phyloP scores from a whole-genome alignment of 352 stramenopile species.

The Globisporangium perplexum region DNA sequence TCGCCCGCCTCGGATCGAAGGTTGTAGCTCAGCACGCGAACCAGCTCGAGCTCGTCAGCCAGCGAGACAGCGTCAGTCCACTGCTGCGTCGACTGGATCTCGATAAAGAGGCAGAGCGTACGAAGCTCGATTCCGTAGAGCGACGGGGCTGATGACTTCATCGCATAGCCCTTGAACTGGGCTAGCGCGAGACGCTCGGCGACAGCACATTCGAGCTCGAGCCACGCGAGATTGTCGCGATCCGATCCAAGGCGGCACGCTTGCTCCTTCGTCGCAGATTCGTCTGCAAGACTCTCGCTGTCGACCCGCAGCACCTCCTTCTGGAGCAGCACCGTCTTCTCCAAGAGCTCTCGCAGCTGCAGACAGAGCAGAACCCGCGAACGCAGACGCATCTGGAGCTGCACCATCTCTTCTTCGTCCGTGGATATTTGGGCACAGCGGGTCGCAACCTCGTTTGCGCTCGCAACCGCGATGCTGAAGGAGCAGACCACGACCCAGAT shows the following conservation, averaged over 20 bases:
- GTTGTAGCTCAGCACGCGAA: conserved; percentile 36
- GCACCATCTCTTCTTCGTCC: neutral
- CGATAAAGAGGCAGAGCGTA: conserved; percentile 46
- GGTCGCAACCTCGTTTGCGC: conserved; percentile 13
- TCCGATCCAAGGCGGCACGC: neutral
- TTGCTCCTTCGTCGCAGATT: neutral
- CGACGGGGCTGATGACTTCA: conserved; percentile 25
- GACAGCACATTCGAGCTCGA: conserved; percentile 24
- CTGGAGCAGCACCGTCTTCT: conserved; percentile 25
- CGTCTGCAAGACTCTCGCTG: neutral
- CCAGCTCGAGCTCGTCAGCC: conserved; percentile 40
- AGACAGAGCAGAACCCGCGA: conserved; percentile 39
- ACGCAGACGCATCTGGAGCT: conserved; percentile 14
- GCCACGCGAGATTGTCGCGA: conserved; percentile 22
- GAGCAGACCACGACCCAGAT: conserved; percentile 54
- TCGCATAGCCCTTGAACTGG: conserved; percentile 21
- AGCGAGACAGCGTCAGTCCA: conserved; percentile 22
- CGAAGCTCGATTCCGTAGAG: conserved; percentile 48
- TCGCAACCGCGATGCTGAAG: conserved; percentile 34
- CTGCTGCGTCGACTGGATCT: conserved; percentile 30
- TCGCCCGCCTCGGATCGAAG: conserved; percentile 16
- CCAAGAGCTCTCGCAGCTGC: conserved; percentile 34
- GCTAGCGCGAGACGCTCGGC: conserved; percentile 30
- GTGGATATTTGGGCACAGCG: neutral
- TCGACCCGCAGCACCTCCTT: conserved; percentile 12